Conservation (phyloP, 129 eudicot species). For the Deinandra increscens region DNA sequence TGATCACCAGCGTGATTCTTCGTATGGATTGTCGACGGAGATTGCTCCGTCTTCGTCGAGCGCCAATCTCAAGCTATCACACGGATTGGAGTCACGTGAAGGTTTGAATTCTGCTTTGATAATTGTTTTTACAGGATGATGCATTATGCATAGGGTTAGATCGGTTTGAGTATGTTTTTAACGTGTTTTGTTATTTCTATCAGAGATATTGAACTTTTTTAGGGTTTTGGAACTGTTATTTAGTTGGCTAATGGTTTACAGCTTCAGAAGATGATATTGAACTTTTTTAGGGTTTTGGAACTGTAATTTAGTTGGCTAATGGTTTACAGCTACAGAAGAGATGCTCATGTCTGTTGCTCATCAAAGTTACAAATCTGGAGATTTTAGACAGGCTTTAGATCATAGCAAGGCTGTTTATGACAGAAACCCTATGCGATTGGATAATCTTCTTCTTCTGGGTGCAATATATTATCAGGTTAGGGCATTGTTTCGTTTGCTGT, state of each 20-base stretch:
- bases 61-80: constrained; percentile 9
- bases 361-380: constrained; percentile 84
- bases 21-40: constrained; percentile 34
- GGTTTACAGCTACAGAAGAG: constrained; percentile 58
- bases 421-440: constrained; percentile 75
- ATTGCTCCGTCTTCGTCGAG: constrained; percentile 20
- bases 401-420: constrained; percentile 84
- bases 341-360: constrained; percentile 72
- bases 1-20: constrained; percentile 48
- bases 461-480: constrained; percentile 91
- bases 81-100: constrained; percentile 46
- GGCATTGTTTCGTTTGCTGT: neutral
- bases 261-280: constrained; percentile 56
- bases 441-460: constrained; percentile 87
- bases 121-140: constrained; percentile 3
- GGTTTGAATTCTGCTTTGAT: constrained; percentile 28
- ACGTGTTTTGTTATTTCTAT: neutral
- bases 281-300: constrained; percentile 16
- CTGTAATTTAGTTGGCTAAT: constrained; percentile 1
- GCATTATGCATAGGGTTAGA: neutral
- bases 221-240: constrained; percentile 21
- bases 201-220: neutral
- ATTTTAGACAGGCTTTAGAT: constrained; percentile 86
- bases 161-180: neutral
- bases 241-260: constrained; percentile 17